Evolutionary conservation across 768 basidiomycete genomes (phyloP).

Genomic region (Suillus decipiens): DNA sequence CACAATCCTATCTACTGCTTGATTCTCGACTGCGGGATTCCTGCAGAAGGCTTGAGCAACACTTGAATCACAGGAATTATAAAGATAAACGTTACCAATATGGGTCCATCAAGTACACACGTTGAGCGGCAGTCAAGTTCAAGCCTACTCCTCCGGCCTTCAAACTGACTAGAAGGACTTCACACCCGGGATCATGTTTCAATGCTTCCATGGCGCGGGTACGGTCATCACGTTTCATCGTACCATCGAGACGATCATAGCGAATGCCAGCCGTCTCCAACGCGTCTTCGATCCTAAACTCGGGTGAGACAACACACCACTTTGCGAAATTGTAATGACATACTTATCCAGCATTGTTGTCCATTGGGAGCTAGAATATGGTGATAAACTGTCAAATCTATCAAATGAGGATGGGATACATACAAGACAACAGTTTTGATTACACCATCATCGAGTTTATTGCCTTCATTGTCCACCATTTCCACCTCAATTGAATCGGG

Average conservation of each 20-base stretch:
- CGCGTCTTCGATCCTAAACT: constrained; percentile 82
- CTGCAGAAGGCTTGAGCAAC: constrained; percentile 38
- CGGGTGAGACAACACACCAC: constrained; percentile 9
- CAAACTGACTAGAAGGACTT: constrained; percentile 93
- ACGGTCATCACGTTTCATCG: constrained; percentile 96
- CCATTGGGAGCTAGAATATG: constrained; percentile 78
- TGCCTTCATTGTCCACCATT: constrained; percentile 75
- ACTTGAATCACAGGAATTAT: constrained; percentile 6
- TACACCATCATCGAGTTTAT: constrained; percentile 64
- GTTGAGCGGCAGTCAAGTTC: constrained; percentile 92
- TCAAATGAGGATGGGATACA: constrained; percentile 37
- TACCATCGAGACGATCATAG: constrained; percentile 93
- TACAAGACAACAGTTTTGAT: constrained; percentile 97
- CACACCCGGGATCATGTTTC: constrained; percentile 86
- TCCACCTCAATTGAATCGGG: constrained; percentile 70
- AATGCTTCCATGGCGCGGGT: constrained; percentile 90
- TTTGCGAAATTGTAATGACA: constrained; percentile 5
- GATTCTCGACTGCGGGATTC: constrained; percentile 97
- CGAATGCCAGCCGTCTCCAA: constrained; percentile 79
- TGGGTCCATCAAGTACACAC: constrained; percentile 95
- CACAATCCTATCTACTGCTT: constrained; percentile 97
- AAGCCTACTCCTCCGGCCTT: constrained; percentile 97
- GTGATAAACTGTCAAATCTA: constrained; percentile 15
- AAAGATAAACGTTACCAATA: constrained; percentile 65
- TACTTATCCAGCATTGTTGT: constrained; percentile 92